A percentile compares a stretch with the other conserved stretches of the same genome.
Conservation (phyloP, 139 green algal genomes). For the Chlamydomonas urium region DNA sequence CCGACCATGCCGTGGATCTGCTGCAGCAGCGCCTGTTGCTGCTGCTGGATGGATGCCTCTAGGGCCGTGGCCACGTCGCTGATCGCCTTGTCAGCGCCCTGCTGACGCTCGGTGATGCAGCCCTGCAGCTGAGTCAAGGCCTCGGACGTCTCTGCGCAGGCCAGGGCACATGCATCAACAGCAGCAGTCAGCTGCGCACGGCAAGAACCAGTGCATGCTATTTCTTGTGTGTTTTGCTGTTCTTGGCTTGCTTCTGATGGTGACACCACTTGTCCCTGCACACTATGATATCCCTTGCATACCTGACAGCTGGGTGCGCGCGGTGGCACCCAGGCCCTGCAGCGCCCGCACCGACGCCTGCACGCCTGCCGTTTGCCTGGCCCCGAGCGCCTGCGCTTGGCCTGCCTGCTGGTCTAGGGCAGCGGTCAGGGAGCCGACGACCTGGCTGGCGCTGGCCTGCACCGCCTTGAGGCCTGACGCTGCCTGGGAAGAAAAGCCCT, state of each 20-base stretch:
- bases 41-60: conserved; percentile 56
- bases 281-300: too few relatives aligned
- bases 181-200: too few relatives aligned
- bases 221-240: too few relatives aligned
- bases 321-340: background rate
- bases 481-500: background rate
- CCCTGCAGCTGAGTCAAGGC: background rate
- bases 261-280: too few relatives aligned
- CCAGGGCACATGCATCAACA: too few relatives aligned
- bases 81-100: background rate
- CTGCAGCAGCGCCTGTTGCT: conserved; percentile 17
- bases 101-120: background rate
- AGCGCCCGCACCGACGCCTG: background rate
- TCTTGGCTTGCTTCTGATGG: too few relatives aligned
- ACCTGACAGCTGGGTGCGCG: background rate
- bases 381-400: background rate
- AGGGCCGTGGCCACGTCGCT: background rate
- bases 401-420: background rate
- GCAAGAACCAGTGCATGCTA: too few relatives aligned
- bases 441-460: background rate
- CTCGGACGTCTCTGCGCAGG: background rate
- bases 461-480: background rate
- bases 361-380: background rate
- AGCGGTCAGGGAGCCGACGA: background rate
- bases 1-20: conserved; percentile 30